These are phyloP conservation scores for Umbelopsis vinacea DNA, from an alignment of 192 early-diverging fungal species.

Conservation along the genomic window DNA sequence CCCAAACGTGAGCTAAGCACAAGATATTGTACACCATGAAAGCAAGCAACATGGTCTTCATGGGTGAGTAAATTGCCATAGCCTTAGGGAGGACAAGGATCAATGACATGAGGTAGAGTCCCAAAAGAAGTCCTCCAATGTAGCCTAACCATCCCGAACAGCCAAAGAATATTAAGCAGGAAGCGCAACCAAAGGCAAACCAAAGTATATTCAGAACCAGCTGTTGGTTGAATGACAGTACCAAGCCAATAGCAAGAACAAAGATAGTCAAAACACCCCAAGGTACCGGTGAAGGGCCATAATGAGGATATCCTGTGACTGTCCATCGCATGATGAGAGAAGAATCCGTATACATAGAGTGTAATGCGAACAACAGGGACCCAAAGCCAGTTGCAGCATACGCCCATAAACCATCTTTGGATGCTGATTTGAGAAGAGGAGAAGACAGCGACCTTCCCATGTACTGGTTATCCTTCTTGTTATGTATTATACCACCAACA, in stretches of 20 bases:
- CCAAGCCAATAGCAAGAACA: slow-evolving; percentile 61
- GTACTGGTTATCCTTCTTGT: not conserved
- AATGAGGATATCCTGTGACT: slow-evolving; percentile 74
- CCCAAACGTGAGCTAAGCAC: slow-evolving; percentile 78
- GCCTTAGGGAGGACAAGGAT: slow-evolving; percentile 61
- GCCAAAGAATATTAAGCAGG: slow-evolving; percentile 61
- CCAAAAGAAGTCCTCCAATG: slow-evolving; percentile 64
- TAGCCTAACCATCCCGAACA: slow-evolving; percentile 67
- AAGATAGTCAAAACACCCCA: slow-evolving; percentile 69
- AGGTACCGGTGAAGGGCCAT: slow-evolving; percentile 73
- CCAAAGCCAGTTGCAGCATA: slow-evolving; percentile 58
- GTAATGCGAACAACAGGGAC: slow-evolving; percentile 68
- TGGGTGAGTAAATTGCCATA: slow-evolving; percentile 58
- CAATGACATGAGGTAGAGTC: slow-evolving; percentile 60
- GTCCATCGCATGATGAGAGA: slow-evolving; percentile 77
- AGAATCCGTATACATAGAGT: slow-evolving; percentile 78
- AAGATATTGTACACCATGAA: slow-evolving; percentile 73
- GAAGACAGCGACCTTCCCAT: not conserved
- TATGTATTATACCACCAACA: not conserved
- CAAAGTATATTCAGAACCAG: slow-evolving; percentile 52
- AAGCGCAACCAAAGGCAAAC: slow-evolving; percentile 60
- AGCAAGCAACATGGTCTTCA: slow-evolving; percentile 62
- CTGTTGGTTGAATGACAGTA: slow-evolving; percentile 50
- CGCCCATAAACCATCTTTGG: slow-evolving; percentile 10
- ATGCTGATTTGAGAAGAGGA: not conserved